phyloP scores from a whole-genome alignment of 345 rosid genomes.

The Rhodamnia argentea region DNA sequence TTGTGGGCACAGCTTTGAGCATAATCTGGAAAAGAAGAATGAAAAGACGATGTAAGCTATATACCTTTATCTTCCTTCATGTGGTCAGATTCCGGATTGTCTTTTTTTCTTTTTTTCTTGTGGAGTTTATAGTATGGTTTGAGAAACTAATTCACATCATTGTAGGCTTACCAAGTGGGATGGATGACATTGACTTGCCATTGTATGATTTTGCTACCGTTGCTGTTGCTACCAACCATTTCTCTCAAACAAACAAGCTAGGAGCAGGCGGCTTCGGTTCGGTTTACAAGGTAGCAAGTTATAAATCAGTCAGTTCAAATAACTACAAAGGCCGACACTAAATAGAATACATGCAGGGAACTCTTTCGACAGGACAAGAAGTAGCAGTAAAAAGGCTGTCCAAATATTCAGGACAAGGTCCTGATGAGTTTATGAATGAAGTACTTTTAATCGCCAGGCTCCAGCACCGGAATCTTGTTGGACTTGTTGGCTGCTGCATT shows the following conservation, averaged over 20 bases:
- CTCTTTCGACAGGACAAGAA: neutral
- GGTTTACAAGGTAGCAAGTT: slow-evolving; percentile 8
- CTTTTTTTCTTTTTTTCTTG: too few species aligned
- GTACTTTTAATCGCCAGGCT: neutral
- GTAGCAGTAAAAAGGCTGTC: slow-evolving; percentile 5
- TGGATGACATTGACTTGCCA: neutral
- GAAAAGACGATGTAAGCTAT: neutral
- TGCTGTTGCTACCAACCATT: neutral
- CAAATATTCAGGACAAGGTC: slow-evolving; percentile 1
- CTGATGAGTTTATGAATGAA: neutral
- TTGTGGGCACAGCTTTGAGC: neutral
- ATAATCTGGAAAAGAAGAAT: neutral
- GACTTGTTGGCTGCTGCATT: neutral
- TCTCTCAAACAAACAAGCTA: slow-evolving; percentile 2
- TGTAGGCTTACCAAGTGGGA: neutral
- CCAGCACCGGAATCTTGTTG: neutral
- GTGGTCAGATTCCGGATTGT: neutral
- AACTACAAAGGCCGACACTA: neutral
- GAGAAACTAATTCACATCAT: neutral
- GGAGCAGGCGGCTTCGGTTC: slow-evolving; percentile 35
- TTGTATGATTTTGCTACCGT: neutral
- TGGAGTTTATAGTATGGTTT: too few species aligned
- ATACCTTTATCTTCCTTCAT: neutral
- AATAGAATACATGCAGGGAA: neutral
- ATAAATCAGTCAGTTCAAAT: neutral